Percentiles rank a stretch among this genome's conserved stretches.
Conservation (phyloP, 2,329 filamentous ascomycete species). For the Fusarium sp. region DNA sequence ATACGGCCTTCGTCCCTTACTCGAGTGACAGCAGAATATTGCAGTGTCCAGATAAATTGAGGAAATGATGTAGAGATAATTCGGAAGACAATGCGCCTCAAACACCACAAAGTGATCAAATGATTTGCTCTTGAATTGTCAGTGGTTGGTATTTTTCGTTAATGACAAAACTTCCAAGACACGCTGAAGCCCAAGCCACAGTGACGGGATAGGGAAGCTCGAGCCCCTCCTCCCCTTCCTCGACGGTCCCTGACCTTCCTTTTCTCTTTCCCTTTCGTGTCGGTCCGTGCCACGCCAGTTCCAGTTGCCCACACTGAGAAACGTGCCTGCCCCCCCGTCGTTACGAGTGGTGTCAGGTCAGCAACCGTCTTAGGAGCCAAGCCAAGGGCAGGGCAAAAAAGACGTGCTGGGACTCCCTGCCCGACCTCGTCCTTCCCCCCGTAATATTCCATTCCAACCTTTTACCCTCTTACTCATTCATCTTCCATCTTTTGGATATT, state of each 20-base stretch:
- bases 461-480: conserved; percentile 9
- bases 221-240: conserved; percentile 17
- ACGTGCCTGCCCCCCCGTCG: conserved; percentile 23
- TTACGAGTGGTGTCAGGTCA: conserved; percentile 34
- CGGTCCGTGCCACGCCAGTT: conserved; percentile 26
- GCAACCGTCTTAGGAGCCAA: conserved; percentile 5
- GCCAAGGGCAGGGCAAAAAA: conserved; percentile 37
- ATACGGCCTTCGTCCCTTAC: conserved; percentile 27
- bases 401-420: conserved; percentile 34
- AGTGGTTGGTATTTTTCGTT: not conserved
- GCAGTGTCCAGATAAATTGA: not conserved
- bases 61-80: not conserved
- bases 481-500: conserved; percentile 10
- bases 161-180: not conserved
- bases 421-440: conserved; percentile 30
- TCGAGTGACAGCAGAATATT: not conserved
- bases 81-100: not conserved
- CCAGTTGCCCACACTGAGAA: conserved; percentile 17
- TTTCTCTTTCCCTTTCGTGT: not conserved
- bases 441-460: conserved; percentile 19
- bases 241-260: conserved; percentile 18
- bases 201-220: not conserved
- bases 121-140: not conserved
- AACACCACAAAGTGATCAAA: not conserved
- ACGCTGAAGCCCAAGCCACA: conserved; percentile 37